Evolutionary conservation across 352 stramenopile genomes (phyloP).

Genomic region (Globisporangium polare): DNA sequence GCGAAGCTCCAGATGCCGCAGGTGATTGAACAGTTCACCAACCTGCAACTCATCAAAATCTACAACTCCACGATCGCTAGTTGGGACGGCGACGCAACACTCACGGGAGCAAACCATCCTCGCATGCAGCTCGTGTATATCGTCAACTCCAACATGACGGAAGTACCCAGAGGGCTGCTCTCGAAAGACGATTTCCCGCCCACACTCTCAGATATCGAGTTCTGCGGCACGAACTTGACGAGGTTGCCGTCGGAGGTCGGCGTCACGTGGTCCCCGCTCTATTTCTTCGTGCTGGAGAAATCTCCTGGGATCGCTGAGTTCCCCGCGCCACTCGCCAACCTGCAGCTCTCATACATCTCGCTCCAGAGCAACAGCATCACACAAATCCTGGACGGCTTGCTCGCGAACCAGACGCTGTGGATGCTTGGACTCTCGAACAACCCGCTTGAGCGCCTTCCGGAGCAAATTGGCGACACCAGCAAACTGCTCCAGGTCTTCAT

Average conservation of each 20-base stretch:
- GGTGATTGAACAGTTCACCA: slow-evolving; percentile 19
- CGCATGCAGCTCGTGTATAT: slow-evolving; percentile 25
- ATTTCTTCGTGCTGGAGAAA: slow-evolving; percentile 6
- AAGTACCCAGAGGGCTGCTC: slow-evolving; percentile 28
- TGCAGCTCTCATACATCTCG: slow-evolving; percentile 1
- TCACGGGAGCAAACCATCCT: slow-evolving; percentile 20
- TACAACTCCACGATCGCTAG: slow-evolving; percentile 34
- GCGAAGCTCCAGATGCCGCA: slow-evolving; percentile 22
- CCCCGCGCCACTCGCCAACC: not conserved
- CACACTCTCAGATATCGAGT: slow-evolving; percentile 29
- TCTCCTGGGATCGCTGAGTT: not conserved
- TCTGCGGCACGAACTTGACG: slow-evolving; percentile 31
- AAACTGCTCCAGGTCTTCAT: not conserved
- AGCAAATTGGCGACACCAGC: not conserved
- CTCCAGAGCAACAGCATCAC: slow-evolving; percentile 4
- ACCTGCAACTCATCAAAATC: slow-evolving; percentile 32
- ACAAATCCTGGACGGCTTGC: not conserved
- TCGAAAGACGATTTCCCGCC: slow-evolving; percentile 28
- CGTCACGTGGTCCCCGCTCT: not conserved
- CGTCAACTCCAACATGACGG: slow-evolving; percentile 25
- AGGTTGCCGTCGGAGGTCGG: slow-evolving; percentile 15
- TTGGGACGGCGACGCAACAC: slow-evolving; percentile 22
- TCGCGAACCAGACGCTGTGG: not conserved
- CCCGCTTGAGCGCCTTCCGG: not conserved
- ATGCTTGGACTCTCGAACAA: slow-evolving; percentile 4